These are phyloP conservation scores for Salix purpurea DNA, from an alignment of 345 rosid species.

Conservation along the genomic window DNA sequence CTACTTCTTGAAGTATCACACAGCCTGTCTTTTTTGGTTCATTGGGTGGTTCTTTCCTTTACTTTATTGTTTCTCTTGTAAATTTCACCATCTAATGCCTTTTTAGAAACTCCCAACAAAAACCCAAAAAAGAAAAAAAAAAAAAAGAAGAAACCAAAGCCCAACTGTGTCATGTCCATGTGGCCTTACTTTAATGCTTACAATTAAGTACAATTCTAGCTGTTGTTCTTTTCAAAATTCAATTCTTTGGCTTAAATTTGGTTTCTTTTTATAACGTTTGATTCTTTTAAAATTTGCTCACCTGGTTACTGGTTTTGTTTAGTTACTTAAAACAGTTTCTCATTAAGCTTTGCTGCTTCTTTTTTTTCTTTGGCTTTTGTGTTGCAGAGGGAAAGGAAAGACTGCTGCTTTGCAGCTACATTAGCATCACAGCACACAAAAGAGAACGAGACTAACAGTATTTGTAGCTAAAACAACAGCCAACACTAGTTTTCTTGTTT, in stretches of 20 bases:
- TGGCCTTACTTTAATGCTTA: background rate
- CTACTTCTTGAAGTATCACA: conserved; percentile 5
- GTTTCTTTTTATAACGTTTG: background rate
- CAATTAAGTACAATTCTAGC: background rate
- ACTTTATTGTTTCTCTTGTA: conserved; percentile 1
- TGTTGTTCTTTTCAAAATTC: background rate
- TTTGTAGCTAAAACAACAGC: conserved; percentile 2
- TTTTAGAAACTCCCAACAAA: conserved; percentile 18
- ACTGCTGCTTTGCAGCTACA: background rate
- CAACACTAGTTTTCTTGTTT: conserved; percentile 23
- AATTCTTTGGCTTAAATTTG: background rate
- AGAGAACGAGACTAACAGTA: conserved; percentile 3
- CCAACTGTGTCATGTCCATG: background rate
- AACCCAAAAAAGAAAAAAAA: background rate
- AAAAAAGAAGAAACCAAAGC: background rate
- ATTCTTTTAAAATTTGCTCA: background rate
- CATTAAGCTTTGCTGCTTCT: background rate
- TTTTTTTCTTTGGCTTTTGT: background rate
- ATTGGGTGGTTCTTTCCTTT: conserved; percentile 10
- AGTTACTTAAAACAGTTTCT: background rate
- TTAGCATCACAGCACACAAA: background rate
- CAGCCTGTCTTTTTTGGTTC: conserved; percentile 7
- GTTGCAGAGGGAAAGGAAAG: conserved; percentile 15
- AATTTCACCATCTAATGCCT: conserved; percentile 19
- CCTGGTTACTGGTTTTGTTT: background rate